phyloP scores from a whole-genome alignment of 2,329 filamentous ascomycete genomes.

The Diaporthe vexans region DNA sequence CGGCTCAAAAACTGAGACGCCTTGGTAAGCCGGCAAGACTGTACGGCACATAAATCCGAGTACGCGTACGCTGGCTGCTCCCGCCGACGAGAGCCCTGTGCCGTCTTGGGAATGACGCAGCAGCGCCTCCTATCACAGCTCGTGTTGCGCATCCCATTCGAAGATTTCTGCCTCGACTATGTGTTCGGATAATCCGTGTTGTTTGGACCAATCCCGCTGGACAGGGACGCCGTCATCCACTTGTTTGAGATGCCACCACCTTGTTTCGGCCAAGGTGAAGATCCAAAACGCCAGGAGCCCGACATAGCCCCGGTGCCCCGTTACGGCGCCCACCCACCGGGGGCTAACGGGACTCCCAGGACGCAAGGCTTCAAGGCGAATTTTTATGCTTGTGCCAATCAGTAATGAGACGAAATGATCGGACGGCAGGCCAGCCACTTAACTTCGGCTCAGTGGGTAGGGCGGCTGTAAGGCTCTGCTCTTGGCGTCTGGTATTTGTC shows the following conservation, averaged over 20 bases:
- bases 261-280: conserved; percentile 32
- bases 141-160: conserved; percentile 12
- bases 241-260: conserved; percentile 32
- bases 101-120: conserved; percentile 13
- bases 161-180: not conserved
- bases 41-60: not conserved
- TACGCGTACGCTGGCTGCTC: not conserved
- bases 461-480: conserved; percentile 27
- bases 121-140: not conserved
- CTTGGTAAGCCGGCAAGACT: conserved; percentile 1
- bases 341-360: not conserved
- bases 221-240: conserved; percentile 28
- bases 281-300: conserved; percentile 33
- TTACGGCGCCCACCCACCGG: conserved; percentile 12
- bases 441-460: conserved; percentile 23
- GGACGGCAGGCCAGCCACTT: conserved; percentile 30
- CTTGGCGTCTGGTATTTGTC: conserved; percentile 25
- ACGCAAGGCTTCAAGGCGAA: not conserved
- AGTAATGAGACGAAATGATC: conserved; percentile 19
- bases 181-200: not conserved
- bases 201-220: conserved; percentile 11
- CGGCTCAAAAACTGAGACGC: conserved; percentile 22
- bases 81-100: not conserved
- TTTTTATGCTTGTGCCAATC: conserved; percentile 27
- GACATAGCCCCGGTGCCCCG: conserved; percentile 15